A percentile compares a stretch with the other conserved stretches of the same genome.
Conservation (phyloP, 2,329 filamentous ascomycete species). For the Coniochaeta sp. region DNA sequence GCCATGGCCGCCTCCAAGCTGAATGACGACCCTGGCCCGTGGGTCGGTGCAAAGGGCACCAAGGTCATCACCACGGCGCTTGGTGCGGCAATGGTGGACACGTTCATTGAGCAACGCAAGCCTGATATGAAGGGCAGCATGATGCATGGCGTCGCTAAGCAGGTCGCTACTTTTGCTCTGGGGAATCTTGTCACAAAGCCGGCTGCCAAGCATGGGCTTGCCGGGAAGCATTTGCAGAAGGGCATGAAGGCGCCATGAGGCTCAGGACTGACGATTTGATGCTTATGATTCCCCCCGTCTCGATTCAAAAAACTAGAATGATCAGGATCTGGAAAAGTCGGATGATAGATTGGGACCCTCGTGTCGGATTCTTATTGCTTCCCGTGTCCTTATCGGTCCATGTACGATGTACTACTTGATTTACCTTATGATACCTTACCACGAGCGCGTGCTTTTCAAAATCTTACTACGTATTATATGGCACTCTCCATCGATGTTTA, state of each 20-base stretch:
- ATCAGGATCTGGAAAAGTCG: too few species aligned
- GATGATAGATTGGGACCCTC: too few species aligned
- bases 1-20: conserved; percentile 16
- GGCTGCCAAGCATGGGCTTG: not conserved
- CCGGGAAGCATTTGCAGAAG: conserved; percentile 4
- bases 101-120: conserved; percentile 13
- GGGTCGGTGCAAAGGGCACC: conserved; percentile 15
- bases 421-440: too few species aligned
- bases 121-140: conserved; percentile 16
- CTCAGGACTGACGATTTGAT: not conserved
- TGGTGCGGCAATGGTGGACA: conserved; percentile 15
- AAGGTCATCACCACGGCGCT: conserved; percentile 14
- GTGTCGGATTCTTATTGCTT: too few species aligned
- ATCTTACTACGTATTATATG: too few species aligned
- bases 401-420: too few species aligned
- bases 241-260: not conserved
- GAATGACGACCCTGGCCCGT: conserved; percentile 15
- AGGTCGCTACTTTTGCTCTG: conserved; percentile 18
- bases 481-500: too few species aligned
- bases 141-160: conserved; percentile 12
- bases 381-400: too few species aligned
- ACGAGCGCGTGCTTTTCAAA: too few species aligned
- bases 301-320: too few species aligned
- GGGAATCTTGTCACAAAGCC: conserved; percentile 12
- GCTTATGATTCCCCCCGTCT: not conserved